Base-by-base conservation (phyloP, 805 yeast species). In the Millerozyma miso region DNA sequence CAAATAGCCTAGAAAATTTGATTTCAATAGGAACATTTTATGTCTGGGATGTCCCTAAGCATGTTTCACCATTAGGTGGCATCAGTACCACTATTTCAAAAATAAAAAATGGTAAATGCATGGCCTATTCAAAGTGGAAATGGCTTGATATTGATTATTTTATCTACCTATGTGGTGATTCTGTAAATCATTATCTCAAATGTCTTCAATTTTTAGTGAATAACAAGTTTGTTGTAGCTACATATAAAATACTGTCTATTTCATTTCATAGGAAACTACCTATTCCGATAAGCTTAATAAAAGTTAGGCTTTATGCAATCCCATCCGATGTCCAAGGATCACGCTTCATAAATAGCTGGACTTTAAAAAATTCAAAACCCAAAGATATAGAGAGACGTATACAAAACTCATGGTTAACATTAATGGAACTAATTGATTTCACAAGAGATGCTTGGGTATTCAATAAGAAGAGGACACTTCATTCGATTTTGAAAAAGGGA, bases 91-190 rank as follows among this genome's bases (percentile, higher is more conserved):
- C 17, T 10, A 74, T 65, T 52, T 15, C 10, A 12, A 3, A 3
- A 16, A 29, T 8, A 2, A 19, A 17, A 12, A 19, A n/a, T n/a
- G 38, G 29, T 4, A 3, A 18, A 10, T 19, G n/a, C 12, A 13
- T 16, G 4, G 8, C 18, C n/a, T 6, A 19, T 17, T 23, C 29
- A 10, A 71, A 67, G 1, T 81, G 86, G 85, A 51, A 38, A 39
- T 80, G 85, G 86, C 59, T 79, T 13, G 80, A 79, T 46, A 62
- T 76, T 7, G 76, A 76, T 14, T 63, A 52, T 45, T 55, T 68
- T 3, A 40, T 46, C 38, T 17, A 35, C 38, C 16, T 51, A 48
- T 34, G 40, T 42, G 42, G 45, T n/a, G 41, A 39, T 37, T 29
- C 40, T 14, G 31, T 46, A 16, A 44, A 58, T 51, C 47, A 54